These are phyloP conservation scores for Dimargaris cristalligena DNA, from an alignment of 192 early-diverging fungal species.

Conservation along the genomic window DNA sequence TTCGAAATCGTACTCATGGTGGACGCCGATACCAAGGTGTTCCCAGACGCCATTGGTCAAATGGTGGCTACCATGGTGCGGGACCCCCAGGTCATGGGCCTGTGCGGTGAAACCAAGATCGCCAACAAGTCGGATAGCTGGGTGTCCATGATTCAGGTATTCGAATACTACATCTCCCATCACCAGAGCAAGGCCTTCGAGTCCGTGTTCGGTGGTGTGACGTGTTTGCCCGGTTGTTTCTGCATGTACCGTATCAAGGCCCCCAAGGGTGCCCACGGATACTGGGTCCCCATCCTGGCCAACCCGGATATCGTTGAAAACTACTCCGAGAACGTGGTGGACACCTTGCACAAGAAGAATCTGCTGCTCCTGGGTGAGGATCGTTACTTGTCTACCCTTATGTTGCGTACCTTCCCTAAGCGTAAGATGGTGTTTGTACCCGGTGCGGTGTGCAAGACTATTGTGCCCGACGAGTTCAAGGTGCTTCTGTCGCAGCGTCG, in stretches of 20 bases:
- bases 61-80: conserved; percentile 57
- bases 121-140: conserved; percentile 61
- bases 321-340: conserved; percentile 72
- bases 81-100: conserved; percentile 52
- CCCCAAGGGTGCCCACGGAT: conserved; percentile 53
- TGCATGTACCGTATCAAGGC: conserved; percentile 77
- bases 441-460: conserved; percentile 79
- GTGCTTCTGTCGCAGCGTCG: conserved; percentile 70
- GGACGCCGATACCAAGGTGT: conserved; percentile 73
- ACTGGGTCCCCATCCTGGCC: conserved; percentile 71
- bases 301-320: conserved; percentile 72
- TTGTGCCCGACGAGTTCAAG: conserved; percentile 74
- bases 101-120: conserved; percentile 71
- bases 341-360: conserved; percentile 88
- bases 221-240: conserved; percentile 72
- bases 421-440: conserved; percentile 92
- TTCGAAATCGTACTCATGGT: conserved; percentile 72
- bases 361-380: conserved; percentile 86
- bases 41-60: conserved; percentile 47
- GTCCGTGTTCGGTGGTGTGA: conserved; percentile 71
- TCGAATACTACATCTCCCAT: conserved; percentile 77
- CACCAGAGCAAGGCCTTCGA: conserved; percentile 71
- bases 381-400: conserved; percentile 86
- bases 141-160: conserved; percentile 72
- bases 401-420: conserved; percentile 84